Evolutionary conservation across 768 basidiomycete genomes (phyloP), one percentile per base, ranked within the genome.

Genomic region (Tulasnella sp.): DNA sequence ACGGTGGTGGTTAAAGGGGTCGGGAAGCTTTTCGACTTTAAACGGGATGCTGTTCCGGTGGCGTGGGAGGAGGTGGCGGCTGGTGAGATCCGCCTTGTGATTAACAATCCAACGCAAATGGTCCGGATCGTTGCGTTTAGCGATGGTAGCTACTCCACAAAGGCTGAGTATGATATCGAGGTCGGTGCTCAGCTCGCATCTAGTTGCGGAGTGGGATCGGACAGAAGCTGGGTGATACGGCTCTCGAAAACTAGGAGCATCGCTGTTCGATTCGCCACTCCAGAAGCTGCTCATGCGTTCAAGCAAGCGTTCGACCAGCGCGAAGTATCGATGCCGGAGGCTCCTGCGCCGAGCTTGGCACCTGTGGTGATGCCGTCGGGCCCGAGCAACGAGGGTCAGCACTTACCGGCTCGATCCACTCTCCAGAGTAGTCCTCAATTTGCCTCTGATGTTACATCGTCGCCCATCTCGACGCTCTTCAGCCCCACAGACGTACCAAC

Each of bases 1-100:
- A 51, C 19, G 26, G 29, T 34, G 51, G 29, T 34, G 29, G 34
- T 9, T 29, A 51, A 19, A 29, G 51, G 51, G 10, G 19, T n/a
- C 27, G 24, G 29, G n/a, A 51, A 51, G 51, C 51, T 51, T 11
- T 51, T 51, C 51, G 30, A 30, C n/a, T 51, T 51, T 29, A 34
- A 51, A 13, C 34, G 29, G 4, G 34, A 27, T 10, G 1, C 50
- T 10, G 26, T 19, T n/a, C 50, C 50, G 3, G 50, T n/a, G 13
- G 34, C 27, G 21, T 51, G 50, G 50, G 50, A 51, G 10, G 50
- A 51, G 27, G 24, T 51, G 19, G 50, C 27, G n/a, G n/a, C 10
- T 23, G 50, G 50, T n/a, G 27, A 34, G 27, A 27, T 51, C 27
- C 50, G 50, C 21, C 7, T 51, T 3, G 3, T 51, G 8, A 1